Evolutionary conservation across 345 rosid genomes (phyloP).

Genomic region (Microthlaspi erraticum): DNA sequence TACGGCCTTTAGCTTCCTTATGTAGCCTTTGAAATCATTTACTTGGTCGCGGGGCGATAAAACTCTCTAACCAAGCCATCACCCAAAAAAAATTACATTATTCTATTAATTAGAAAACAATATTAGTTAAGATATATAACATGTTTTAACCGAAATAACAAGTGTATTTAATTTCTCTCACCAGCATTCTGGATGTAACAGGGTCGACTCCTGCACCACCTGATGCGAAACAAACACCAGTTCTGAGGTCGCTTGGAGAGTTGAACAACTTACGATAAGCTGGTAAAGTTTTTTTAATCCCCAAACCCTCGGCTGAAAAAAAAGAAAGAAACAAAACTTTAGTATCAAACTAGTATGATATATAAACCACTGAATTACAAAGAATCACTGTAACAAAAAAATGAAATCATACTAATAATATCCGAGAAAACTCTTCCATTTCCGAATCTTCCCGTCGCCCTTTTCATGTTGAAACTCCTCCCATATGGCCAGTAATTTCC

Average conservation of each 20-base stretch:
- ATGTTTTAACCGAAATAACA: conserved; percentile 2
- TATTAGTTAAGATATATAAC: conserved; percentile 7
- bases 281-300: conserved; percentile 28
- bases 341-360: background rate
- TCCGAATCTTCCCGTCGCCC: conserved; percentile 65
- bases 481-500: conserved; percentile 69
- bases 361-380: background rate
- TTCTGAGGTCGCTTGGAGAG: conserved; percentile 36
- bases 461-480: conserved; percentile 45
- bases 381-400: background rate
- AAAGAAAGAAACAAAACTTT: background rate
- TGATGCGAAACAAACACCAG: conserved; percentile 49
- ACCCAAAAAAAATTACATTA: background rate
- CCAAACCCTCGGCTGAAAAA: conserved; percentile 41
- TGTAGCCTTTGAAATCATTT: conserved; percentile 53
- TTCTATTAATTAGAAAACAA: background rate
- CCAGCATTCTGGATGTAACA: conserved; percentile 34
- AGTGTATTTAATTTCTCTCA: conserved; percentile 18
- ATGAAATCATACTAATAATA: conserved; percentile 47
- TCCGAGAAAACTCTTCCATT: conserved; percentile 68
- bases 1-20: conserved; percentile 36
- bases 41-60: conserved; percentile 54
- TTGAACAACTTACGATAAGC: conserved; percentile 31
- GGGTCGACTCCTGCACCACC: conserved; percentile 49
- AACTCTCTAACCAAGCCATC: conserved; percentile 50